These are phyloP conservation scores for Kalmusia sp. DNA, from an alignment of 2,329 filamentous ascomycete genomes.

Conservation along the genomic window DNA sequence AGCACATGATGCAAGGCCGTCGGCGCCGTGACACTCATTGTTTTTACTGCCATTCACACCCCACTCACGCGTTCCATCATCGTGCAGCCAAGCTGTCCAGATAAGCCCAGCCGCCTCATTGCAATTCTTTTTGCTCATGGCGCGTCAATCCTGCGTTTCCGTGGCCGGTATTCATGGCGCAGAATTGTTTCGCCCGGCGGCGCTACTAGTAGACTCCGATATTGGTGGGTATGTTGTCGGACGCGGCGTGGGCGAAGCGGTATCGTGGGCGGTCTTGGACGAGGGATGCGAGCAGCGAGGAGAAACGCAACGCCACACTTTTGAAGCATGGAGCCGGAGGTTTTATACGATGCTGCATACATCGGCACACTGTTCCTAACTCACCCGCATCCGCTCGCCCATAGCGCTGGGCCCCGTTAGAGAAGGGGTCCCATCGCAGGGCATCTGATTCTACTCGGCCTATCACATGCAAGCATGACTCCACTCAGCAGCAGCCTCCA, in stretches of 20 bases:
- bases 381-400: slow-evolving; percentile 5
- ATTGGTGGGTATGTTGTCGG: not conserved
- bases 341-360: slow-evolving; percentile 1
- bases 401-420: slow-evolving; percentile 4
- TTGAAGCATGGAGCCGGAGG: not conserved
- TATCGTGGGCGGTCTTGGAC: not conserved
- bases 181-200: slow-evolving; percentile 9
- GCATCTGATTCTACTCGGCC: not conserved
- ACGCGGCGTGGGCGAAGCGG: not conserved
- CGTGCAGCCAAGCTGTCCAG: slow-evolving; percentile 10
- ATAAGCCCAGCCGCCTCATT: slow-evolving; percentile 10
- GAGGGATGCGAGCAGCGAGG: not conserved
- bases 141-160: not conserved
- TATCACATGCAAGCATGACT: slow-evolving; percentile 1
- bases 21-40: slow-evolving; percentile 13
- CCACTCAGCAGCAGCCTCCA: slow-evolving; percentile 8
- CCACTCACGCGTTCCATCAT: slow-evolving; percentile 19
- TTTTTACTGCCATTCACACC: slow-evolving; percentile 13
- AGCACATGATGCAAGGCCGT: not conserved
- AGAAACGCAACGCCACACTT: not conserved
- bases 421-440: slow-evolving; percentile 1
- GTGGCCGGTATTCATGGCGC: slow-evolving; percentile 4
- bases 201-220: slow-evolving; percentile 6
- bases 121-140: slow-evolving; percentile 9
- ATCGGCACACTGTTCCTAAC: slow-evolving; percentile 1